Evolutionary conservation across 441 rosid species (phyloP), one percentile per base, ranked within the genome.

Genomic region (Metrosideros polymorpha): DNA sequence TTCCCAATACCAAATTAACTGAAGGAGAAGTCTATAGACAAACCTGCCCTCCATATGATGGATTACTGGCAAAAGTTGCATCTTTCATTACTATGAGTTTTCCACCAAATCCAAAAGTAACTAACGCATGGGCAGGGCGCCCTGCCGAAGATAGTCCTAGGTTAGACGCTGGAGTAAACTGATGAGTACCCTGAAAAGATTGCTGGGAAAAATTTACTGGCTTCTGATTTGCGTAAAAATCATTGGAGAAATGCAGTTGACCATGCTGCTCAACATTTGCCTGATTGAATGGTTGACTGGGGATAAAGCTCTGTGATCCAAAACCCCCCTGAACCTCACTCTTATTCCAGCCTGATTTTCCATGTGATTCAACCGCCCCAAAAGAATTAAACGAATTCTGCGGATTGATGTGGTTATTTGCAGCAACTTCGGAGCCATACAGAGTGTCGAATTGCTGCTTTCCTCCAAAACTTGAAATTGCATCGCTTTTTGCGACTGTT

Each of bases 41-140:
- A 92, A 98, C 99, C 99, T 96, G 98, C 89, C 88, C 91, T 87
- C 94, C 95, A 89, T 92, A 92, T 84, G 98, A 91, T 84, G 94
- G 88, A 84, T 88, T 92, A 83, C 89, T 95, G 29, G 89, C 87
- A 85, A 93, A 91, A 86, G 79, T 89, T 76, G 56, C 49, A 89
- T 92, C 94, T 91, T 93, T 97, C 96, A 96, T 93, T 35, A 98
- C 93, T 86, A 97, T 84, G 84, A 98, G 94, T 89, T 95, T 98
- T 82, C 99, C 99, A 61, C 99, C 99, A 93, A 98, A 98, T 57
- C 99, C 99, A 92, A 98, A 97, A 85, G 92, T 89, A 89, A 96
- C 95, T 89, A 97, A 91, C 35, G 98, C 95, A 92, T 97, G 99
- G 55, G 98, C 93, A 87, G 99, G 99, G 88, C 99, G 99, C 63